Percentiles rank a stretch among this genome's conserved stretches.
These are phyloP conservation scores for Tripidium arundinaceum DNA, from an alignment of 202 grass and related monocot species.

Conservation along the genomic window DNA sequence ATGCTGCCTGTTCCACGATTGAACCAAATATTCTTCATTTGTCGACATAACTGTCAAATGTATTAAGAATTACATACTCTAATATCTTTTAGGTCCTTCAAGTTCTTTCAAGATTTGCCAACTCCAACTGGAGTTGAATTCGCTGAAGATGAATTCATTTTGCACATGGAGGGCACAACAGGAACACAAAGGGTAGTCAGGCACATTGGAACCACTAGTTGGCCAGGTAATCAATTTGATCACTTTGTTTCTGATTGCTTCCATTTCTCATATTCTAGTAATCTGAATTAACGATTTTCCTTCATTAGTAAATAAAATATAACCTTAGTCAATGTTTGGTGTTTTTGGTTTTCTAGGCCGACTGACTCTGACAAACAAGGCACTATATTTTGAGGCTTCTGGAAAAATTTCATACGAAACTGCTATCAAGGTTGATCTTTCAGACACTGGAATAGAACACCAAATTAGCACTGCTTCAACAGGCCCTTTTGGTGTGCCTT, in stretches of 20 bases:
- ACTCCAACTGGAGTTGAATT: conserved; percentile 66
- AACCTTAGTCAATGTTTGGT: not conserved
- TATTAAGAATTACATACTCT: no score
- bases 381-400: conserved; percentile 80
- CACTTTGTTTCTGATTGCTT: not conserved
- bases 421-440: conserved; percentile 71
- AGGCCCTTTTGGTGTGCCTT: conserved; percentile 81
- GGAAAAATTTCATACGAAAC: conserved; percentile 63
- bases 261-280: not conserved
- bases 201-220: conserved; percentile 64
- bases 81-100: conserved; percentile 42
- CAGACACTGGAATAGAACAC: conserved; percentile 45
- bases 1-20: conserved; percentile 4
- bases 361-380: conserved; percentile 75
- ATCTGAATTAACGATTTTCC: not conserved
- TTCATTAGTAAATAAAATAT: not conserved
- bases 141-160: conserved; percentile 72
- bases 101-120: conserved; percentile 52
- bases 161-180: conserved; percentile 71
- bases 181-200: conserved; percentile 78
- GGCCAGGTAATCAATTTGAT: no score
- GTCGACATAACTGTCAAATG: not conserved
- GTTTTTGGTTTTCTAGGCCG: conserved; percentile 49
- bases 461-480: conserved; percentile 72
- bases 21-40: not conserved